Evolutionary conservation across 2,329 filamentous ascomycete species (phyloP).

Genomic region (Neonectria hederae): DNA sequence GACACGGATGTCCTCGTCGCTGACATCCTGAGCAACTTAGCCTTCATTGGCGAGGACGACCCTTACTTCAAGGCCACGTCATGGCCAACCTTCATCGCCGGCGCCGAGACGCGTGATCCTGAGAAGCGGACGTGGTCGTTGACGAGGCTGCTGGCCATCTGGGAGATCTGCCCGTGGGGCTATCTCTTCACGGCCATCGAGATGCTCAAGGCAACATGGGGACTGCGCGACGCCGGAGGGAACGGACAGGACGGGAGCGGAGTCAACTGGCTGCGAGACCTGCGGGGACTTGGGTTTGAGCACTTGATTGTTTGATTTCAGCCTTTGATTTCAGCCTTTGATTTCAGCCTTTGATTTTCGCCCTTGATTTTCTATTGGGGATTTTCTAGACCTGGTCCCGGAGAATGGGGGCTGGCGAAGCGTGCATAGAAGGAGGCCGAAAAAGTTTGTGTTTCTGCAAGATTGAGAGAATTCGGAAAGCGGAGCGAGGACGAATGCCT

Average conservation of each 20-base stretch:
- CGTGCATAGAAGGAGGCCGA: not conserved
- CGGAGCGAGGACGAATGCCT: not conserved
- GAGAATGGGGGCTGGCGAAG: not conserved
- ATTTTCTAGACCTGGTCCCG: slow-evolving; percentile 12
- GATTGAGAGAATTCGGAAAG: slow-evolving; percentile 9
- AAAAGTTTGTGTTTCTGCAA: slow-evolving; percentile 8
- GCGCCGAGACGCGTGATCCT: slow-evolving; percentile 61
- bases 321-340: not conserved
- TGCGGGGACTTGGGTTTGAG: slow-evolving; percentile 56
- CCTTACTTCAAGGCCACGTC: slow-evolving; percentile 67
- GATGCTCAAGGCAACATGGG: slow-evolving; percentile 59
- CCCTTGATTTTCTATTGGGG: slow-evolving; percentile 8
- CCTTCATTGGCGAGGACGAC: slow-evolving; percentile 57
- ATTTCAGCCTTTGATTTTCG: not conserved
- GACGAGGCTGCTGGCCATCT: slow-evolving; percentile 56
- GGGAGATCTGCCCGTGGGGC: slow-evolving; percentile 58
- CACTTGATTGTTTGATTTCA: slow-evolving; percentile 55
- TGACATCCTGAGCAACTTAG: slow-evolving; percentile 62
- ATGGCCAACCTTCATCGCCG: slow-evolving; percentile 68
- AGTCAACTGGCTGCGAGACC: slow-evolving; percentile 54
- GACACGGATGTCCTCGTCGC: slow-evolving; percentile 57
- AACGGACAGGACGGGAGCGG: slow-evolving; percentile 26
- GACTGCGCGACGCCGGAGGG: slow-evolving; percentile 50
- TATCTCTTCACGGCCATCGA: slow-evolving; percentile 62
- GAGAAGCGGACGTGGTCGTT: slow-evolving; percentile 62